Evolutionary conservation across 2,329 filamentous ascomycete species (phyloP).

Genomic region (Fusarium nodosum): DNA sequence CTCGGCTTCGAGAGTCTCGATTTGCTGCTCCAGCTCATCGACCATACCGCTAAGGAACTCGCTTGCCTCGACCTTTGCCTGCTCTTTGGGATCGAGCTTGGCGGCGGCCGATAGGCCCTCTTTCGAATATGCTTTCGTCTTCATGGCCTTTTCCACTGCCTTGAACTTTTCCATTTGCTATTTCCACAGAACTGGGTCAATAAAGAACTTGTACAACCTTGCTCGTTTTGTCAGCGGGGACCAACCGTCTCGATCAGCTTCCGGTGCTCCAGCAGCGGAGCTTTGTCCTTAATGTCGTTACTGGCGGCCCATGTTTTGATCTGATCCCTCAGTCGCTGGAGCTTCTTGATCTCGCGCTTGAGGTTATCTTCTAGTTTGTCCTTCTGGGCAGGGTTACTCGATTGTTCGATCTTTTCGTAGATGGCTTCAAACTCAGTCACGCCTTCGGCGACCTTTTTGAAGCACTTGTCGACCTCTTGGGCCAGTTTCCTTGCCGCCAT

Average conservation of each 20-base stretch:
- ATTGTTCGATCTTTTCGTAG: conserved; percentile 97
- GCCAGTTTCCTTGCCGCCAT: conserved; percentile 98
- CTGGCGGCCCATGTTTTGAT: conserved; percentile 99
- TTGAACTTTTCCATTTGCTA: conserved; percentile 99
- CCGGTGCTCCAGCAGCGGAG: conserved; percentile 90
- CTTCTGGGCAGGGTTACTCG: conserved; percentile 93
- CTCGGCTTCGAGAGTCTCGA: conserved; percentile 93
- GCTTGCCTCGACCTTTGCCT: conserved; percentile 89
- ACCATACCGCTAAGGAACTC: conserved; percentile 90
- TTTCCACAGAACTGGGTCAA: conserved; percentile 38
- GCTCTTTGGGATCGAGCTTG: conserved; percentile 97
- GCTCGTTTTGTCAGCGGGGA: conserved; percentile 45
- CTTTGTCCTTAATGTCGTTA: conserved; percentile 99
- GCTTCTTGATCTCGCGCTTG: conserved; percentile 99
- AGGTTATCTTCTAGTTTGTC: conserved; percentile 98
- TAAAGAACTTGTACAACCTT: conserved; percentile 22
- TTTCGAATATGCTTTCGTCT: conserved; percentile 99
- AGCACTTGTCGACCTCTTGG: conserved; percentile 99
- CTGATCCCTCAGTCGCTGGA: conserved; percentile 95
- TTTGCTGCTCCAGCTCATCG: conserved; percentile 92
- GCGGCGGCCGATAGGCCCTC: conserved; percentile 92
- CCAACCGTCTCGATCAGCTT: conserved; percentile 97
- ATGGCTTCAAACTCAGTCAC: conserved; percentile 93
- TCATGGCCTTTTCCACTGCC: conserved; percentile 99
- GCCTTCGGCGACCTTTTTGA: conserved; percentile 97